Conservation (phyloP, 2,329 filamentous ascomycete genomes). For the Exserohilum turcica region DNA sequence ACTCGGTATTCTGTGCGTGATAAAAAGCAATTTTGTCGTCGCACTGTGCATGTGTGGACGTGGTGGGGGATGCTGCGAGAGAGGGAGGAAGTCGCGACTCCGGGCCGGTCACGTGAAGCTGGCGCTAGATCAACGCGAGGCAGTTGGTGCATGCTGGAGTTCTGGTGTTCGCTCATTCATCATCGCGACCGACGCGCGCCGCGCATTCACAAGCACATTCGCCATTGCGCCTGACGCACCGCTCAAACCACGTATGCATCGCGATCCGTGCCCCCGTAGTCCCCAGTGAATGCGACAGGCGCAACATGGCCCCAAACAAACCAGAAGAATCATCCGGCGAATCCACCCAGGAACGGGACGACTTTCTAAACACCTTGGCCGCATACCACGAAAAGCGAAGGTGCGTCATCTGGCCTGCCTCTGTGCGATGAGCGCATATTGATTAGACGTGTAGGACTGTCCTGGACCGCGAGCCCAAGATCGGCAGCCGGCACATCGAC, state of each 20-base stretch:
- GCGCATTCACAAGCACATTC: conserved; percentile 31
- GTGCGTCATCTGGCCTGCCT: conserved; percentile 45
- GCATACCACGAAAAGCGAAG: conserved; percentile 80
- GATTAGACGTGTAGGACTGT: conserved; percentile 58
- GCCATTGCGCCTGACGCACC: conserved; percentile 32
- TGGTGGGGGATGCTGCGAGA: not conserved
- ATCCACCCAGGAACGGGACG: conserved; percentile 68
- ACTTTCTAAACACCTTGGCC: conserved; percentile 75
- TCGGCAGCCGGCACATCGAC: conserved; percentile 77
- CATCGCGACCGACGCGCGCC: conserved; percentile 40
- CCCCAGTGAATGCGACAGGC: conserved; percentile 42
- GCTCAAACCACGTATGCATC: conserved; percentile 28
- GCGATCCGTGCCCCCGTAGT: conserved; percentile 20
- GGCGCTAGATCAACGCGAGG: conserved; percentile 22
- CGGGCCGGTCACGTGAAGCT: conserved; percentile 25
- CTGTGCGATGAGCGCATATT: conserved; percentile 29
- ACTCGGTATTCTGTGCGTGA: not conserved
- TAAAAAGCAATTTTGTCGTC: not conserved
- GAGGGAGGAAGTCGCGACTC: conserved; percentile 22
- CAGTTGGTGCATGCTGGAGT: conserved; percentile 31
- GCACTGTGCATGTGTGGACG: not conserved
- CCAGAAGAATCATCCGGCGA: conserved; percentile 55
- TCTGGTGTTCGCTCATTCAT: conserved; percentile 40
- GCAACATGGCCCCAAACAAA: conserved; percentile 53
- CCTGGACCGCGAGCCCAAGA: conserved; percentile 80